phyloP scores from a whole-genome alignment of 2,329 filamentous ascomycete species.

The Claviceps spartinae region DNA sequence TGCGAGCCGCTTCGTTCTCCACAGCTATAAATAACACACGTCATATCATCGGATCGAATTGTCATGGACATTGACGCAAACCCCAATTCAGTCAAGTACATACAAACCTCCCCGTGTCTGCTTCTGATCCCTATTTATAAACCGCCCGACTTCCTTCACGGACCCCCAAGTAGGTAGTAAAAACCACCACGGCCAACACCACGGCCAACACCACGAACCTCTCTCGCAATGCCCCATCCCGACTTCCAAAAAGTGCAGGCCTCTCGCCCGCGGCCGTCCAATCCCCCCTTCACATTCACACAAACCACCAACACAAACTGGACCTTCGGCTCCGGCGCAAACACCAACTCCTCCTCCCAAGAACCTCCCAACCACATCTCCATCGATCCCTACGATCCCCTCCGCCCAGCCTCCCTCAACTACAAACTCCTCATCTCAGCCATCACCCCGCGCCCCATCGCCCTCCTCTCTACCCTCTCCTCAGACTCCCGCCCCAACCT shows the following conservation, averaged over 20 bases:
- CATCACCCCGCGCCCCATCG: constrained; percentile 72
- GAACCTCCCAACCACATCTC: constrained; percentile 40
- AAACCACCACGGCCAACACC: background rate
- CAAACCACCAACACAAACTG: constrained; percentile 53
- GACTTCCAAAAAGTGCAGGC: constrained; percentile 65
- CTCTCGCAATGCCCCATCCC: constrained; percentile 44
- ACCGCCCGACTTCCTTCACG: no score
- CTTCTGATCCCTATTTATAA: no score
- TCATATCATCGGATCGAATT: no score
- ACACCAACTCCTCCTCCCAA: constrained; percentile 20
- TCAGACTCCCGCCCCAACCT: constrained; percentile 58
- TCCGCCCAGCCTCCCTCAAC: constrained; percentile 56
- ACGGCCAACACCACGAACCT: constrained; percentile 28
- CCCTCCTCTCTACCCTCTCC: constrained; percentile 41
- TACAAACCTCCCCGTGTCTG: no score
- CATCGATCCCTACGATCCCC: constrained; percentile 68
- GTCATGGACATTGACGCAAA: no score
- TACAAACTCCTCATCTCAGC: constrained; percentile 85
- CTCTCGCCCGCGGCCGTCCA: constrained; percentile 48
- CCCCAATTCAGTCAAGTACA: no score
- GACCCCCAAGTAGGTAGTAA: no score
- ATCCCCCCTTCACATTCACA: constrained; percentile 38
- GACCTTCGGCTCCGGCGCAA: constrained; percentile 53
- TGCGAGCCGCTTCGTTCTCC: background rate
- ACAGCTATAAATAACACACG: no score